Percentiles rank a stretch among this genome's conserved stretches.
Conservation (phyloP, 768 basidiomycete species). For the Lentinula boryana region DNA sequence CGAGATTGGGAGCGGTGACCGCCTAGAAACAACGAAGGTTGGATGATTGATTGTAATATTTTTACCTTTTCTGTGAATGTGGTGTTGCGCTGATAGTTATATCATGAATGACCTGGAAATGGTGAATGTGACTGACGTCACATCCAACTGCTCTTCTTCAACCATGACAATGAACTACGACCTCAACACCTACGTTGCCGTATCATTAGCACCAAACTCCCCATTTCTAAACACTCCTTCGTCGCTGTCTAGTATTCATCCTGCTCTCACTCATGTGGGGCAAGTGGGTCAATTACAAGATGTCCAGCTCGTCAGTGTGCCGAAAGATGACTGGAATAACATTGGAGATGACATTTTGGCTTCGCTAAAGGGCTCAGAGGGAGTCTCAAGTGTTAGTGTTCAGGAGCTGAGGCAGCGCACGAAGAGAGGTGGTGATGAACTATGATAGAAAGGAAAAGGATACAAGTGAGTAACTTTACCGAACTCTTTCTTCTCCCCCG, state of each 20-base stretch:
- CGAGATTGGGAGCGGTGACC: no score
- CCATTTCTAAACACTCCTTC: constrained; percentile 24
- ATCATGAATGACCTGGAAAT: no score
- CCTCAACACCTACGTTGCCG: constrained; percentile 35
- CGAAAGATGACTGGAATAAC: constrained; percentile 30
- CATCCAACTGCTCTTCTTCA: not conserved
- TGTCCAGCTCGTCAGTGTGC: constrained; percentile 39
- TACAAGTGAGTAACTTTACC: not conserved
- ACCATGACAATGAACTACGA: constrained; percentile 24
- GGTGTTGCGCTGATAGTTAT: no score
- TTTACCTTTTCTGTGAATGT: no score
- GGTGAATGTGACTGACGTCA: not conserved
- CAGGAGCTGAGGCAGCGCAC: constrained; percentile 27
- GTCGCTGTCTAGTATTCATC: constrained; percentile 23
- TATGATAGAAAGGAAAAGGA: constrained; percentile 11
- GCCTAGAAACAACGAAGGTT: no score
- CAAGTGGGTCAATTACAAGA: constrained; percentile 35
- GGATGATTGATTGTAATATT: no score
- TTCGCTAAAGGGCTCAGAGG: constrained; percentile 20
- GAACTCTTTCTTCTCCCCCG: not conserved
- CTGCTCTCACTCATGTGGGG: constrained; percentile 30
- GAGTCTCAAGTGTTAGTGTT: constrained; percentile 30
- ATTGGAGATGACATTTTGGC: constrained; percentile 23
- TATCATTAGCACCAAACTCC: constrained; percentile 32
- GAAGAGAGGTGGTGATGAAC: constrained; percentile 29